Evolutionary conservation across 2,329 filamentous ascomycete species (phyloP), one percentile per base, ranked within the genome.

Genomic region (Xylariales sp.): DNA sequence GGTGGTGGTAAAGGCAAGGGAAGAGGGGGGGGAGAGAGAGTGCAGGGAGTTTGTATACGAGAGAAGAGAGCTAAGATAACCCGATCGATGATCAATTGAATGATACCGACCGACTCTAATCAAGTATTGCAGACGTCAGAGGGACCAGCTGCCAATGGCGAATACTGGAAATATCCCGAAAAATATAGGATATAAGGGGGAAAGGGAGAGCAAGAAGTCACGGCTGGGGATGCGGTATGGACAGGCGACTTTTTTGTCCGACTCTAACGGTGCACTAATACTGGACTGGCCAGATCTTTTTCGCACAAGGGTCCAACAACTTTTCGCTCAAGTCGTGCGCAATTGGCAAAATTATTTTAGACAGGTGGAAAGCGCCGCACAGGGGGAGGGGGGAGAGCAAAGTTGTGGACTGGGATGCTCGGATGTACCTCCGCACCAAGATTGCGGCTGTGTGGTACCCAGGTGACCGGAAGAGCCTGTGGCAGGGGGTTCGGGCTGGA

Each of bases 81-180:
- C 35, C 13, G 13, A 19, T 13, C 25, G 35, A 27, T 38, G 28
- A 47, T 41, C 39, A 42, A 42, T 39, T 30, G 31, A 48, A 45
- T 36, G 40, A 44, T 38, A 34, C 40, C 38, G 29, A 31, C 13
- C 12, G 17, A 8, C 23, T 25, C 23, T 19, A 28, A 14, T 20
- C 28, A 20, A 10, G 15, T 37, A 16, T 35, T n/a, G 19, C 20
- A n/a, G 20, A 29, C 20, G 16, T 28, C 23, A 25, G 23, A 25
- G n/a, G 23, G n/a, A n/a, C n/a, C 23, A 8, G n/a, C 23, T 25
- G 7, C 7, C 13, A 17, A 30, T 8, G 29, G 29, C 12, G 29
- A 30, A 7, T n/a, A 10, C 29, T 30, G n/a, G n/a, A n/a, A n/a
- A n/a, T 17, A 17, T 30, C 10, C 10, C 14, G 14, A n/a, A 30